Evolutionary conservation across 495 filamentous ascomycete genomes (phyloP).

Genomic region (Daldinia loculata): DNA sequence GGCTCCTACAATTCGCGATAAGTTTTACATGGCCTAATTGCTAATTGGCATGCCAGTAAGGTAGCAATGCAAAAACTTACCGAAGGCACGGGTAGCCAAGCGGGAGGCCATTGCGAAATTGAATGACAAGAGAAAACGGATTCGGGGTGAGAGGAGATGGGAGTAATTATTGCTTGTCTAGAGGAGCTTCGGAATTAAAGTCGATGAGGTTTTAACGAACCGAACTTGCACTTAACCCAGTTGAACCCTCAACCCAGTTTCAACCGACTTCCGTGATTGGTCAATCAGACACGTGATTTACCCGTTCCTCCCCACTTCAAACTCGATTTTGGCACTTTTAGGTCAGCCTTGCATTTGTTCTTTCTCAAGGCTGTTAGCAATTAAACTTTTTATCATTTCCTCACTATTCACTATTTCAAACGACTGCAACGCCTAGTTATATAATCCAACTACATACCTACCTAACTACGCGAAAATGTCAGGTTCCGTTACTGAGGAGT

Average conservation of each 20-base stretch:
- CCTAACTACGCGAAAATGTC: conserved; percentile 38
- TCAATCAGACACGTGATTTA: conserved; percentile 42
- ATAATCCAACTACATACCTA: not conserved
- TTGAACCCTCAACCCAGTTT: conserved; percentile 2
- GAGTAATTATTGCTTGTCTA: conserved; percentile 46
- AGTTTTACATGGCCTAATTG: conserved; percentile 34
- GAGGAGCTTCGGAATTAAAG: conserved; percentile 50
- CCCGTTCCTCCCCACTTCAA: conserved; percentile 21
- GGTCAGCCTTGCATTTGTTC: conserved; percentile 40
- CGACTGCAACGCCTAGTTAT: not conserved
- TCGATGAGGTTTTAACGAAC: conserved; percentile 62
- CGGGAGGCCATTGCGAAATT: conserved; percentile 89
- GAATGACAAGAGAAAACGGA: conserved; percentile 36
- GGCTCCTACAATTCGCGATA: conserved; percentile 69
- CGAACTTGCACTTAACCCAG: conserved; percentile 43
- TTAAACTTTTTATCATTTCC: conserved; percentile 22
- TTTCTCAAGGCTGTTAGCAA: conserved; percentile 36
- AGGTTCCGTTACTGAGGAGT: conserved; percentile 28
- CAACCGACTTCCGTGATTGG: conserved; percentile 44
- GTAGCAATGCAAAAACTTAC: conserved; percentile 63
- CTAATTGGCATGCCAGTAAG: conserved; percentile 19
- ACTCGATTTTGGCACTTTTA: not conserved
- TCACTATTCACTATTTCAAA: not conserved
- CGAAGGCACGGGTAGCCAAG: conserved; percentile 88
- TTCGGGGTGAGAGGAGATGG: conserved; percentile 51